Evolutionary conservation across 148 eudicot species (phyloP).

Genomic region (Vaccinium macrocarpon): DNA sequence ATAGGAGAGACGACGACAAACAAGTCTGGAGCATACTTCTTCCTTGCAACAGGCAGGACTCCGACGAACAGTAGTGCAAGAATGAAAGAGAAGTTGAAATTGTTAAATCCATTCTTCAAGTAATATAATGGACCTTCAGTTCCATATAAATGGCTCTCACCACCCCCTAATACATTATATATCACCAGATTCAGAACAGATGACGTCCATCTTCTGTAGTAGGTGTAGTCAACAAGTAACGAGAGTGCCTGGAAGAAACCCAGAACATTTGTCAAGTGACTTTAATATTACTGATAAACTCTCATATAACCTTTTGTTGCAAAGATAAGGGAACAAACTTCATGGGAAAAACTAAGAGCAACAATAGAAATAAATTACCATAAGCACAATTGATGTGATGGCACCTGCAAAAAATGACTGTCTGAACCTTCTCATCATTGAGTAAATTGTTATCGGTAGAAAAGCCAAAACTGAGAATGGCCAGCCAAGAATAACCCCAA

Average conservation of each 20-base stretch:
- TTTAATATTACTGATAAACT: neutral
- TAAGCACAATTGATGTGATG: slow-evolving; percentile 51
- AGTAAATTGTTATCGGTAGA: slow-evolving; percentile 75
- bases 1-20: slow-evolving; percentile 68
- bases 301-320: neutral
- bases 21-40: slow-evolving; percentile 79
- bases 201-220: slow-evolving; percentile 89
- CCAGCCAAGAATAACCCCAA: slow-evolving; percentile 93
- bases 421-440: slow-evolving; percentile 64
- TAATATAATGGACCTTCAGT: slow-evolving; percentile 83
- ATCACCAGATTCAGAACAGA: slow-evolving; percentile 79
- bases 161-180: slow-evolving; percentile 93
- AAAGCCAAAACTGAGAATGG: slow-evolving; percentile 94
- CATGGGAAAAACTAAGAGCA: neutral
- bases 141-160: slow-evolving; percentile 98
- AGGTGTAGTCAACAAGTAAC: slow-evolving; percentile 60
- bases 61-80: slow-evolving; percentile 81
- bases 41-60: slow-evolving; percentile 56
- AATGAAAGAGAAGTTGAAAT: slow-evolving; percentile 85
- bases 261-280: slow-evolving; percentile 6
- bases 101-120: slow-evolving; percentile 84
- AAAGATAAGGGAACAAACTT: neutral
- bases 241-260: slow-evolving; percentile 62
- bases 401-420: slow-evolving; percentile 66
- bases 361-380: slow-evolving; percentile 44